These are phyloP conservation scores for Sclerotinia minor DNA, from an alignment of 2,329 filamentous ascomycete genomes.

Conservation along the genomic window DNA sequence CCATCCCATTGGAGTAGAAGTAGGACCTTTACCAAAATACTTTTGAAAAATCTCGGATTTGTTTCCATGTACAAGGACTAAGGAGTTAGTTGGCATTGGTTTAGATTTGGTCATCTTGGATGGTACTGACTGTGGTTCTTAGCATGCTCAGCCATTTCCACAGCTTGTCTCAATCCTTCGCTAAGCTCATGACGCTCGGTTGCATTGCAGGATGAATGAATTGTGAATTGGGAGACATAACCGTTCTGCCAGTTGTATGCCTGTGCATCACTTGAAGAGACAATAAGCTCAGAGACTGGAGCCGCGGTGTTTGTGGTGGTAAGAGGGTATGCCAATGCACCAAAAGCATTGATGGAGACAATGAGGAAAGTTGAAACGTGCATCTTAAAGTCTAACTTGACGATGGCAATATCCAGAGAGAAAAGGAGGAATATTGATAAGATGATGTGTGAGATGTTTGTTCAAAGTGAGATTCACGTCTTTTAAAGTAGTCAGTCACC, in stretches of 20 bases:
- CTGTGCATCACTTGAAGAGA: background rate
- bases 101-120: background rate
- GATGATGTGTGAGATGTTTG: background rate
- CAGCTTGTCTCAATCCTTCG: constrained; percentile 5
- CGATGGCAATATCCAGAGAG: background rate
- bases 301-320: background rate
- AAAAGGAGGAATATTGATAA: background rate
- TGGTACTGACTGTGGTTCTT: background rate
- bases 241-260: background rate
- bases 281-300: background rate
- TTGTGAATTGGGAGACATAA: background rate
- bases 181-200: constrained; percentile 11
- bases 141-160: background rate
- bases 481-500: background rate
- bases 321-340: constrained; percentile 4
- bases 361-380: background rate
- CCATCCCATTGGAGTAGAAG: constrained; percentile 10
- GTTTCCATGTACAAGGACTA: background rate
- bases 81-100: background rate
- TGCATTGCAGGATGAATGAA: constrained; percentile 1
- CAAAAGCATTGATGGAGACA: constrained; percentile 8
- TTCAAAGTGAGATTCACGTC: background rate
- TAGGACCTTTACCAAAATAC: constrained; percentile 2
- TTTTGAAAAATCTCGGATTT: constrained; percentile 13
- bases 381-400: background rate